Base-by-base conservation (phyloP, 257 asterid genomes). In the Jacaranda copaia region DNA sequence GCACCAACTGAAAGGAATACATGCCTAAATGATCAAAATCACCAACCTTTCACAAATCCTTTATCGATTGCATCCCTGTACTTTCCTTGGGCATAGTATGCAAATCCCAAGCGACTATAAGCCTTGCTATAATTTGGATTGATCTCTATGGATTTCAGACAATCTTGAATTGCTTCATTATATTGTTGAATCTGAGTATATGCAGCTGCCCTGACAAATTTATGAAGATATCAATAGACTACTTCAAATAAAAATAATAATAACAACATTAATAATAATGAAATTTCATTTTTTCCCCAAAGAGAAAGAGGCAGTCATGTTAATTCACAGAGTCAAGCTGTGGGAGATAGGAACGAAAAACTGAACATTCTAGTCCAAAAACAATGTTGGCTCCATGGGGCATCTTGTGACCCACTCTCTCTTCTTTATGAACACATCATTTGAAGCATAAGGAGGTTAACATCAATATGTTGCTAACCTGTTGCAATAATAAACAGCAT, bases 21-120 rank as follows among this genome's bases (percentile, higher is more conserved):
- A 5, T 72, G 45, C 7, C 52, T 68, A 45, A 39, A 45, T 58
- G 25, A 69, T 63, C 36, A 58, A 8, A 79, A 77, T 82, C 74
- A 81, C 88, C 73, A 76, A 93, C 98, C 98, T 93, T 82, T 88
- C 67, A 5, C 57, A 84, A 84, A 93, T 80, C 98, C 98, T 81
- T 87, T 75, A 72, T 87, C 93, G 76, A 93, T 88, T 66, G 98
- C 98, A 81, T 93, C 98, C 79, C 83, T 84, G 84, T 89, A 93
- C 75, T 70, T 89, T 80, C 96, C 96, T 85, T 93, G 94, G 80
- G 97, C 89, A 84, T 91, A 89, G 78, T 91, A 91, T 78, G 88
- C 97, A 85, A 89, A 91, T 75, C 98, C 97, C 85, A 91, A 76
- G 36, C 98, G 96, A 83, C 98, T 91, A 79, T 91, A 93, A 67